Base-by-base conservation (phyloP, 2,329 filamentous ascomycete genomes). In the Alternaria sp. region DNA sequence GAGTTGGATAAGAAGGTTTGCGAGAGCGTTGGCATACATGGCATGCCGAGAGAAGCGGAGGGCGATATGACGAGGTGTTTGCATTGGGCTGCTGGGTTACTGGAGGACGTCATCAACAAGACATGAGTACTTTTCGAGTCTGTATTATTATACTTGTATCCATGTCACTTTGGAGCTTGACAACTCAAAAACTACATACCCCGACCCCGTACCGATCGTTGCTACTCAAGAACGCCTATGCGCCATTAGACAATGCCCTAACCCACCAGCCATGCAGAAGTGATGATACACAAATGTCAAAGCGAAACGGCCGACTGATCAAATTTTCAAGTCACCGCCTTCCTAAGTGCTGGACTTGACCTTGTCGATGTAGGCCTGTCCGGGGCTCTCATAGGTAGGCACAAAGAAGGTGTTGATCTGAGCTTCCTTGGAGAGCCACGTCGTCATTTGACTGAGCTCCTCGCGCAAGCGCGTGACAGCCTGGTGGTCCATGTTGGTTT, bases 401-500 rank as follows among this genome's bases (percentile, higher is more conserved):
- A 89, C 85, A 75, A 99, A 97, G 81, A 96, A 97, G 23, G 87
- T 87, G 61, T 88, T 85, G 13, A 90, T 89, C 73, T 95, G 89
- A 2, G 77, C 70, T 51, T 80, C 77, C 71, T 90, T 91, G 62
- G 90, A 88, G 59, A 99, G 85, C 93, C 94, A 99, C 57, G 88
- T 86, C 11, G 91, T 93, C 80, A 99, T 90, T 80, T 93, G 95
- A 70, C 88, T 87, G 15, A 99, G 86, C 79, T 99, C 96, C 73
- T 97, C 93, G 12, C 93, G 90, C 25, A 98, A 88, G 50, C 93
- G 91, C 66, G 90, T 91, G 45, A 97, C 93, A 3, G 93, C 94
- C 78, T 97, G 93, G 57, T 91, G 86, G 75, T 98, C 96, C 93
- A 99, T 97, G 81, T 98, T 98, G 56, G 96, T 99, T 79, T 99